Base-by-base conservation (phyloP, 768 basidiomycete genomes). In the Piloderma croceum region DNA sequence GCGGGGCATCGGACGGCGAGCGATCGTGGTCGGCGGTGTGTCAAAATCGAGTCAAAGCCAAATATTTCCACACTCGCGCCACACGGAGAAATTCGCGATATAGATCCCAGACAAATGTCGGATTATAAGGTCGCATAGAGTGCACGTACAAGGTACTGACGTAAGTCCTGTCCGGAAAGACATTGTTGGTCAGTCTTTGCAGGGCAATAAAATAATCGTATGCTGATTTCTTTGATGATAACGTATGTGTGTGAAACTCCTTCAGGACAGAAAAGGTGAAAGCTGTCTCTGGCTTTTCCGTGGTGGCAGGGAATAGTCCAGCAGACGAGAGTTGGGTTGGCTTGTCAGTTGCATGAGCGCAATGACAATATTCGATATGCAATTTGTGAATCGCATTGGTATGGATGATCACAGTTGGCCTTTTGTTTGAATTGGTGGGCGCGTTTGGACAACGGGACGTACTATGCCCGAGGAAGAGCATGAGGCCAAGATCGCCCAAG, bases 221-320 rank as follows among this genome's bases (percentile, higher is more conserved):
- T 6, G 50, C 41, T 0, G 45, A 39, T 24, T 43, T 50, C 39
- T 52, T 52, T 21, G 42, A 52, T 24, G 34, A 35, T n/a, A 47
- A 23, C 13, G 31, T 25, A 29, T 46, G 38, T 1, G 50, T 18
- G 6, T 46, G 31, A 34, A 50, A 52, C 3, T 47, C 5, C 23
- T 52, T 22, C 13, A 55, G 34, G 2, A 44, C 42, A 4, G 27
- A 10, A 9, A 55, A 55, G 3, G 46, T 53, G 20, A 51, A 54
- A 0, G 39, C 44, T 0, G 39, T 47, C 23, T 45, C 23, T 23
- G 53, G 47, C 9, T 22, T 34, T 2, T 15, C 19, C 5, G 45
- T 34, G 3, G 44, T 31, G 2, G 45, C 42, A 9, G 53, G 46
- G 29, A 51, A 51, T 1, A 53, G 35, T 7, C 24, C 7, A 5